phyloP scores from a whole-genome alignment of 202 grass and related monocot species.

The Brachypodium distachyon region DNA sequence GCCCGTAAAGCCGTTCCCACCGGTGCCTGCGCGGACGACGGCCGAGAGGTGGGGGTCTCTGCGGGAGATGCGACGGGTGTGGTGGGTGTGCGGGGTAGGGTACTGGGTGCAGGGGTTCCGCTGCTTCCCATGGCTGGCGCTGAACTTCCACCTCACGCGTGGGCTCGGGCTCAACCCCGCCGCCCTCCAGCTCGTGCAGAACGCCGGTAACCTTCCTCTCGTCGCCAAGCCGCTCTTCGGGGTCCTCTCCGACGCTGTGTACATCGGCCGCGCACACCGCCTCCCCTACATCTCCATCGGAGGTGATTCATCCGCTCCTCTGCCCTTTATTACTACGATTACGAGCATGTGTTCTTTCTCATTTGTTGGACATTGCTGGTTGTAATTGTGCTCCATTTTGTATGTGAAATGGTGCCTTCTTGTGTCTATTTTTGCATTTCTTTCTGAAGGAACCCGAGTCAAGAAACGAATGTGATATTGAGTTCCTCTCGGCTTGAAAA shows the following conservation, averaged over 20 bases:
- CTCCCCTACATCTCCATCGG: constrained; percentile 73
- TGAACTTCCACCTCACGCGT: constrained; percentile 67
- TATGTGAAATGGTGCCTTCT: neutral
- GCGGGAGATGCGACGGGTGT: constrained; percentile 44
- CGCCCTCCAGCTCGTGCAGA: constrained; percentile 66
- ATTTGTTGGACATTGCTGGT: neutral
- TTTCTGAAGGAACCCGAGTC: neutral
- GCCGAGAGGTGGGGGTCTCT: constrained; percentile 11
- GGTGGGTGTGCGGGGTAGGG: constrained; percentile 63
- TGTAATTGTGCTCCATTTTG: neutral
- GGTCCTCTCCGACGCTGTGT: constrained; percentile 62
- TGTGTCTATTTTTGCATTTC: neutral
- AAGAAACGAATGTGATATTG: neutral
- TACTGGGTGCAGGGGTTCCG: constrained; percentile 95
- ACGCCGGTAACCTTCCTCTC: constrained; percentile 49
- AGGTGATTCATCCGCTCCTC: constrained; percentile 14
- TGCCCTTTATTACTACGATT: neutral
- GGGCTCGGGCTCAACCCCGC: constrained; percentile 46
- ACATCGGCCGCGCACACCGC: constrained; percentile 43
- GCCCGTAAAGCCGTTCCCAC: too few relatives aligned
- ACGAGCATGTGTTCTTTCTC: neutral
- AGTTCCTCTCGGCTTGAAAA: neutral
- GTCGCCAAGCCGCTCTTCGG: constrained; percentile 81
- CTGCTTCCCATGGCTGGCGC: constrained; percentile 86
- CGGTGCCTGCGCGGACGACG: neutral